Percentiles rank a stretch among this genome's conserved stretches.
These are phyloP conservation scores for Paxillus rubicundulus DNA, from an alignment of 768 basidiomycete species.

Conservation along the genomic window DNA sequence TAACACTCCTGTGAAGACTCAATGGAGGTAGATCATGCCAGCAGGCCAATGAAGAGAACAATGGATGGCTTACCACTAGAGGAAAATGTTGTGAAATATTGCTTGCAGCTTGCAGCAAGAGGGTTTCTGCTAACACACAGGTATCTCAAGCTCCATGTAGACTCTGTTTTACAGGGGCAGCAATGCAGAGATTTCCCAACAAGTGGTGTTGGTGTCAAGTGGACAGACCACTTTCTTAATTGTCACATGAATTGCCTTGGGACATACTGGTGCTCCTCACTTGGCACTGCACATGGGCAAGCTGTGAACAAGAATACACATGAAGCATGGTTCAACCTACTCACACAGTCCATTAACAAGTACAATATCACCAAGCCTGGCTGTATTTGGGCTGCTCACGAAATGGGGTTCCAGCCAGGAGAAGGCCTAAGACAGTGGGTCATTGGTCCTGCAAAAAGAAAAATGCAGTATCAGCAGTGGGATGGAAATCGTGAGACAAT, in stretches of 20 bases:
- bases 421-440: constrained; percentile 1
- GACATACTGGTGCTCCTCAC: constrained; percentile 8
- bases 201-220: constrained; percentile 36
- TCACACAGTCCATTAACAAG: not conserved
- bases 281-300: constrained; percentile 1
- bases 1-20: not conserved
- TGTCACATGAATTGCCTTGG: constrained; percentile 23
- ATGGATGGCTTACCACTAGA: too few relatives aligned
- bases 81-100: too few relatives aligned
- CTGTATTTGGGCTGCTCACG: constrained; percentile 9
- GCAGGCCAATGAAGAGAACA: too few relatives aligned
- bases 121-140: not conserved
- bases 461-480: too few relatives aligned
- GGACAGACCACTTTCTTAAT: constrained; percentile 30
- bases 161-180: constrained; percentile 23
- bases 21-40: constrained; percentile 1
- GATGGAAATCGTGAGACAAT: constrained; percentile 17
- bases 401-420: too few relatives aligned
- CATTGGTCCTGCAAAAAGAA: too few relatives aligned
- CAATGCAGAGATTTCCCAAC: constrained; percentile 29
- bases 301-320: constrained; percentile 5
- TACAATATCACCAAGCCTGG: not conserved
- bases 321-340: constrained; percentile 1
- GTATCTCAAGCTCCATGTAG: constrained; percentile 22
- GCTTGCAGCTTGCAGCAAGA: not conserved